These are phyloP conservation scores for Carex arenaria DNA, from an alignment of 202 grass and related monocot genomes.

Conservation along the genomic window DNA sequence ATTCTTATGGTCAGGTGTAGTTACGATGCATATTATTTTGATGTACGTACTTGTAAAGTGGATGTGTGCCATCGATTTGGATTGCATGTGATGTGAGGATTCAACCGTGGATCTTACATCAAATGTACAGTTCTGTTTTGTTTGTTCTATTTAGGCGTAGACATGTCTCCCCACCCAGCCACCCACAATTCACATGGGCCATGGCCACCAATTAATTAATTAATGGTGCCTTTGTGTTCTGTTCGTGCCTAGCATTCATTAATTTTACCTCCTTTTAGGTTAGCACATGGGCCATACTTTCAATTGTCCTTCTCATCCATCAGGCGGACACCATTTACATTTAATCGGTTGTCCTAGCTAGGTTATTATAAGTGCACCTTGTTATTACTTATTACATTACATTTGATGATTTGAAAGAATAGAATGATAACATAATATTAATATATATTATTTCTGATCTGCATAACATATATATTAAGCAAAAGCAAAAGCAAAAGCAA, in stretches of 20 bases:
- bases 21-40: too few relatives aligned
- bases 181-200: constrained; percentile 12
- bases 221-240: background rate
- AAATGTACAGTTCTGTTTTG: background rate
- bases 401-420: background rate
- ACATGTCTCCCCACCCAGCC: background rate
- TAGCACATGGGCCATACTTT: background rate
- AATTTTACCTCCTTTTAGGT: background rate
- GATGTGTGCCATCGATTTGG: background rate
- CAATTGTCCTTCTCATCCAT: constrained; percentile 2
- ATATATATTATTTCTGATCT: too few relatives aligned
- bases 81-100: constrained; percentile 18
- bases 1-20: too few relatives aligned
- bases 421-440: background rate
- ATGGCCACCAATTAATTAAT: constrained; percentile 6
- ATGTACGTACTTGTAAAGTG: background rate
- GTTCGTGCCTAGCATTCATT: background rate
- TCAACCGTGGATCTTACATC: constrained; percentile 11
- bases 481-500: background rate
- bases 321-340: background rate
- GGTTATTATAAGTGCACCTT: background rate
- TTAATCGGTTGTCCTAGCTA: background rate
- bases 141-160: constrained; percentile 3
- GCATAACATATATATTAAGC: too few relatives aligned
- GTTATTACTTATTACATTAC: too few relatives aligned